Percentiles rank a stretch among this genome's conserved stretches.
phyloP scores from a whole-genome alignment of 2,329 filamentous ascomycete genomes.

The Herpotrichia juniperi region DNA sequence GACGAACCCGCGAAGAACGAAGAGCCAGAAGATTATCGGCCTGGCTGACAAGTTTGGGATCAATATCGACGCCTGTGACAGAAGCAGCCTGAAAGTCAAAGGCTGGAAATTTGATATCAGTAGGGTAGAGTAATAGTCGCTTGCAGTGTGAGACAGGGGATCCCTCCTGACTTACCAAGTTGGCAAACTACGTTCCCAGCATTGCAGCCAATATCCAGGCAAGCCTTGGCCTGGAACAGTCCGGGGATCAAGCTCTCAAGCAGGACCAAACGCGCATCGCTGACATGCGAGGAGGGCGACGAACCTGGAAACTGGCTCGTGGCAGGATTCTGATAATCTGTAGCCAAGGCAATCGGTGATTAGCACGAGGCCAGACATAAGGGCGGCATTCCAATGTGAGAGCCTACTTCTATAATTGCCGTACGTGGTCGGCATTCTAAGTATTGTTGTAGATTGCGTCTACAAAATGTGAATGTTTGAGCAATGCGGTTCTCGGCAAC shows the following conservation, averaged over 20 bases:
- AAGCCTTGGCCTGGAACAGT: conserved; percentile 41
- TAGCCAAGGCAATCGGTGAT: conserved; percentile 16
- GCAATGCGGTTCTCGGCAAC: conserved; percentile 13
- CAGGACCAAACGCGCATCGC: conserved; percentile 44
- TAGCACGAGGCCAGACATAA: background rate
- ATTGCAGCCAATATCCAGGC: conserved; percentile 50
- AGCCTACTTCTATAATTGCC: conserved; percentile 34
- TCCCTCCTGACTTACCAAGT: conserved; percentile 41
- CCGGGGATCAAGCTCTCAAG: conserved; percentile 39
- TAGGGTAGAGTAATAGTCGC: conserved; percentile 34
- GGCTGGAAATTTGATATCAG: conserved; percentile 42
- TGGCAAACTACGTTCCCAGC: conserved; percentile 45
- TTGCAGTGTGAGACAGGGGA: conserved; percentile 30
- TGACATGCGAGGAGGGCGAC: conserved; percentile 40
- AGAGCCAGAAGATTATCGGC: conserved; percentile 44
- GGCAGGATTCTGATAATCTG: conserved; percentile 45
- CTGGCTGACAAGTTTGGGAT: conserved; percentile 42
- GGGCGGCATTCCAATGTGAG: conserved; percentile 2
- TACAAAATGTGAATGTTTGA: no score
- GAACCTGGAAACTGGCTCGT: conserved; percentile 40
- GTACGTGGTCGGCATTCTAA: conserved; percentile 39
- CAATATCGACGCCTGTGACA: conserved; percentile 48
- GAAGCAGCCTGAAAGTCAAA: conserved; percentile 44
- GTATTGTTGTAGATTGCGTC: no score
- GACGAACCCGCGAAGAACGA: conserved; percentile 42